Conservation (phyloP, 2,329 filamentous ascomycete genomes). For the Penicillium sp. region DNA sequence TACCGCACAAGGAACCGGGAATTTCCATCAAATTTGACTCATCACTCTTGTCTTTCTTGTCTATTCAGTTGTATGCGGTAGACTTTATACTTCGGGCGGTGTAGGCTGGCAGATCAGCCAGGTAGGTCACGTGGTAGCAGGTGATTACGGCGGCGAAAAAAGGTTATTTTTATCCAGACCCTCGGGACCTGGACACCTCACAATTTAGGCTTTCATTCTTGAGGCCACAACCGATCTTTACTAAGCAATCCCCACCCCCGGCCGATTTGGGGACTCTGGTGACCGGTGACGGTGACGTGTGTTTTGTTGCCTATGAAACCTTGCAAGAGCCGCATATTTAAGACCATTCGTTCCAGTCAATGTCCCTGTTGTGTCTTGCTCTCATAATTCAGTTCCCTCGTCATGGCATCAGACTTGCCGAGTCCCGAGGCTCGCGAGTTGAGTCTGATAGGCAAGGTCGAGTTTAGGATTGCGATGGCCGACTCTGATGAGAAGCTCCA, state of each 20-base stretch:
- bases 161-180: not conserved
- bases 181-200: not conserved
- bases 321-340: not conserved
- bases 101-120: not conserved
- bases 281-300: conserved; percentile 2
- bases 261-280: conserved; percentile 1
- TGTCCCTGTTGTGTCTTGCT: conserved; percentile 3
- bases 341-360: not conserved
- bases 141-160: not conserved
- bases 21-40: no score
- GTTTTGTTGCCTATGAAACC: conserved; percentile 1
- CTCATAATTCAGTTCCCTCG: conserved; percentile 9
- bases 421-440: conserved; percentile 69
- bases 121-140: not conserved
- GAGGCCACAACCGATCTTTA: not conserved
- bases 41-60: not conserved
- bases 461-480: conserved; percentile 81
- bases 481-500: conserved; percentile 85
- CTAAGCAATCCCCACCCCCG: not conserved
- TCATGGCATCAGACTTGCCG: conserved; percentile 44
- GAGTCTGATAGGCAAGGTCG: conserved; percentile 81
- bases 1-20: no score
- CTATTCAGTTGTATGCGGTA: not conserved
- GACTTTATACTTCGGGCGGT: not conserved
- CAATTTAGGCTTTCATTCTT: not conserved